Evolutionary conservation across 768 basidiomycete species (phyloP).

Genomic region (Mrakia blollopis): DNA sequence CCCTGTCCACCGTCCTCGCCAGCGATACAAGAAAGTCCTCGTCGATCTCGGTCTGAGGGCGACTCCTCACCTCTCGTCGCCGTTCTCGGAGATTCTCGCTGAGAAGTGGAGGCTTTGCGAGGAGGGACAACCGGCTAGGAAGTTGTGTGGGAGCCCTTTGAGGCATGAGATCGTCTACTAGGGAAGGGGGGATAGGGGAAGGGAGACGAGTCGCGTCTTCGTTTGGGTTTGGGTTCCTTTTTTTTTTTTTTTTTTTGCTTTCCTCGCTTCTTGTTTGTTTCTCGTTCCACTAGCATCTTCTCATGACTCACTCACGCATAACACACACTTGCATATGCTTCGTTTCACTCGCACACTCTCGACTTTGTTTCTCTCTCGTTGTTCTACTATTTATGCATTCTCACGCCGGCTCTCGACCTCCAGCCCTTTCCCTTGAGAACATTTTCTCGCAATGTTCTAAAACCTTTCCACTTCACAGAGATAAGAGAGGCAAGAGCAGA

Average conservation of each 20-base stretch:
- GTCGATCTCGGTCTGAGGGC: conserved; percentile 1
- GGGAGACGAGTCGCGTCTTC: not conserved
- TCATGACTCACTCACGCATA: not conserved
- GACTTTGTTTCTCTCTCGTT: not conserved
- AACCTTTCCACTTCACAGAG: no score
- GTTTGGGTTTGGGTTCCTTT: not conserved
- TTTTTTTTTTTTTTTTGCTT: not conserved
- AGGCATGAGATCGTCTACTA: not conserved
- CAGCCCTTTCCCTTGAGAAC: no score
- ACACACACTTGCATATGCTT: not conserved
- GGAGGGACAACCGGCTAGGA: not conserved
- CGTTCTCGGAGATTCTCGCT: not conserved
- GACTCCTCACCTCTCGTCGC: not conserved
- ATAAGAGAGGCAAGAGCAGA: no score
- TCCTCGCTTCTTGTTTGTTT: not conserved
- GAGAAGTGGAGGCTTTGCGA: conserved; percentile 3
- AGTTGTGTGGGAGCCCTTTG: not conserved
- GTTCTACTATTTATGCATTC: not conserved
- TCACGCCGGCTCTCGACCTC: not conserved
- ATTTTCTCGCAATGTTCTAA: no score
- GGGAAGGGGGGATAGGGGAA: not conserved
- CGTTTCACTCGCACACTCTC: not conserved
- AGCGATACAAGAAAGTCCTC: not conserved
- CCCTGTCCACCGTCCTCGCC: not conserved
- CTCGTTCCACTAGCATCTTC: not conserved